Base-by-base conservation (phyloP, 768 basidiomycete genomes). In the Ephemerocybe angulata region DNA sequence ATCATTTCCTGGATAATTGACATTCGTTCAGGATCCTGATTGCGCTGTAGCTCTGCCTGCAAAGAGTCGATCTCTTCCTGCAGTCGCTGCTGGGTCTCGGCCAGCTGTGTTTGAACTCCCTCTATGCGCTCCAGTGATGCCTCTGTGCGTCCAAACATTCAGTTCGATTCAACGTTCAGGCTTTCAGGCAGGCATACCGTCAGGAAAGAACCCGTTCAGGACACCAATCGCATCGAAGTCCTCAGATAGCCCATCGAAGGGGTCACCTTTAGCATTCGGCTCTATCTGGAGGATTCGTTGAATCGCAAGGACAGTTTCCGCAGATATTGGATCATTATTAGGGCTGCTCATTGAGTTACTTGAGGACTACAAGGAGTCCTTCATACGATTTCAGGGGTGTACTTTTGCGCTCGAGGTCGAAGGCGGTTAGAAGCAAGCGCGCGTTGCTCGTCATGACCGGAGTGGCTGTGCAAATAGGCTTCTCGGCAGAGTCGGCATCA, bases 1-100 rank as follows among this genome's bases (percentile, higher is more conserved):
- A 99, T 98, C 83, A 97, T 93, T 69, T 92, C 92, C 68, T 98
- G 97, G 29, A 97, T 93, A 50, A 86, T 73, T 52, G 88, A 85
- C 89, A 98, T 94, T 61, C 85, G 79, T 52, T 83, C 82, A n/a
- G 89, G 90, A 70, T 94, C 89, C 67, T 96, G 93, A 60, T 90
- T 88, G 12, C 71, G 73, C 60, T 78, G 77, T 52, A 98, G 71
- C 65, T 91, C 85, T 24, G 70, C 74, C 57, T 86, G 81, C 52
- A 98, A 75, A 10, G 70, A 58, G 50, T 84, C 76, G 41, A 97
- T 87, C 72, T 95, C 90, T 19, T 73, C 71, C 64, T 87, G 84
- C 27, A 96, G 71, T 48, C 83, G 79, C 25, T 76, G 72, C 55
- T 93, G 90, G 54, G 86, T 85, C 54, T 87, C 79, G 17, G 78